These are phyloP conservation scores for Leonotis leonurus DNA, from an alignment of 257 asterid genomes.

Conservation along the genomic window DNA sequence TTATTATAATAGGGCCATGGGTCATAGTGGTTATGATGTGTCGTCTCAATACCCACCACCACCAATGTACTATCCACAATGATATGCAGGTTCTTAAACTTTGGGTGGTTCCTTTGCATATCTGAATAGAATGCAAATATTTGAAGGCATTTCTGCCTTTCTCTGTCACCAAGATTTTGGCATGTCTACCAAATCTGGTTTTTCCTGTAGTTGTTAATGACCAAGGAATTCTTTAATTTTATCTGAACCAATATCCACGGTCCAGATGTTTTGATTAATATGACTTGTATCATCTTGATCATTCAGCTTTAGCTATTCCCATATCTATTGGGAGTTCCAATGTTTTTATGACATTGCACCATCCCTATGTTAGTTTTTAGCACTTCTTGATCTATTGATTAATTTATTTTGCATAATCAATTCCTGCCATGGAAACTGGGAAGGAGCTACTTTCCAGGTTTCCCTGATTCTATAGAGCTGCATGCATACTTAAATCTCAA, in stretches of 20 bases:
- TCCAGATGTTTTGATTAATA: slow-evolving; percentile 26
- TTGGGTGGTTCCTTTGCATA: slow-evolving; percentile 22
- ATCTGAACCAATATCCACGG: slow-evolving; percentile 18
- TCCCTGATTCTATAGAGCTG: background rate
- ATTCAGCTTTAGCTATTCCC: slow-evolving; percentile 1
- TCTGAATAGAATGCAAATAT: slow-evolving; percentile 1
- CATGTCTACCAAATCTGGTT: slow-evolving; percentile 8
- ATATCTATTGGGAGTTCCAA: slow-evolving; percentile 9
- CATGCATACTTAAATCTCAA: background rate
- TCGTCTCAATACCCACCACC: slow-evolving; percentile 47
- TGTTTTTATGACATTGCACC: slow-evolving; percentile 12
- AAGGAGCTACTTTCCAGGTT: slow-evolving; percentile 7
- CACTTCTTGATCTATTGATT: background rate
- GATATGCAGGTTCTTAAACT: slow-evolving; percentile 14
- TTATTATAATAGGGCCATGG: slow-evolving; percentile 32
- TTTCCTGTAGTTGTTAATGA: slow-evolving; percentile 12
- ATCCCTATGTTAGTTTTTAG: background rate
- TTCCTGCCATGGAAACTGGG: slow-evolving; percentile 4
- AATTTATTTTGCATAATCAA: slow-evolving; percentile 7
- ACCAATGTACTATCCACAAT: slow-evolving; percentile 47
- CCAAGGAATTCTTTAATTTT: slow-evolving; percentile 1
- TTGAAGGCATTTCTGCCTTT: slow-evolving; percentile 23
- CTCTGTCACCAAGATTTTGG: slow-evolving; percentile 16
- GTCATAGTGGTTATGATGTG: slow-evolving; percentile 39
- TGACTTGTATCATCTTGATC: slow-evolving; percentile 31